A percentile compares a stretch with the other conserved stretches of the same genome.
Evolutionary conservation across 1,139 yeast genomes (phyloP).

Genomic region (Kurtzmaniella quercitrusa): DNA sequence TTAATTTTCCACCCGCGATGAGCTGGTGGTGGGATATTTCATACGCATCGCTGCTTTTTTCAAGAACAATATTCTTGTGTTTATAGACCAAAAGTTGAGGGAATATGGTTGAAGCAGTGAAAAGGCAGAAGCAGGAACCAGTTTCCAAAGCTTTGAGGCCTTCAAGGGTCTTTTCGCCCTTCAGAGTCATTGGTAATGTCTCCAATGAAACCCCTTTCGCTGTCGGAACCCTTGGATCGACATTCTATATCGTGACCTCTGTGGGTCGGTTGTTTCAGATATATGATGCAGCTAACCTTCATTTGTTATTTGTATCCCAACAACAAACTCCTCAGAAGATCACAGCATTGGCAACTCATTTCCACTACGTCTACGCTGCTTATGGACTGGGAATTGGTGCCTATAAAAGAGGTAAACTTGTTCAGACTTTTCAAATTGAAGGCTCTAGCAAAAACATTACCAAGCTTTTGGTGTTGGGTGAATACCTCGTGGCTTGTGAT

Average conservation of each 20-base stretch:
- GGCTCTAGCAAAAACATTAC: conserved; percentile 25
- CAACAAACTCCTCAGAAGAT: conserved; percentile 70
- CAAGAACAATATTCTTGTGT: background rate
- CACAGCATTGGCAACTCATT: conserved; percentile 71
- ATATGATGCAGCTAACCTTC: conserved; percentile 86
- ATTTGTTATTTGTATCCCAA: conserved; percentile 81
- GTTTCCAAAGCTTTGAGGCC: conserved; percentile 9
- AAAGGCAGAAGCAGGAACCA: conserved; percentile 24
- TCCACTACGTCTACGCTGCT: conserved; percentile 80
- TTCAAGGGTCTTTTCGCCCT: conserved; percentile 43
- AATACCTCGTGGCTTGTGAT: conserved; percentile 59
- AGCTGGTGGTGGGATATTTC: too few relatives aligned
- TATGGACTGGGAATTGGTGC: conserved; percentile 71
- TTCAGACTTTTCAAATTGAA: conserved; percentile 37
- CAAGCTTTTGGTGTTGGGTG: conserved; percentile 70
- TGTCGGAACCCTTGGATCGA: conserved; percentile 81
- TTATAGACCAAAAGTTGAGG: background rate
- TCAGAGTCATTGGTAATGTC: conserved; percentile 58
- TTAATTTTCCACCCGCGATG: too few relatives aligned
- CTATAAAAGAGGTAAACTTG: conserved; percentile 78
- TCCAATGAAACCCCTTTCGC: conserved; percentile 82
- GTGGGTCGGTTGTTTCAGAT: conserved; percentile 91
- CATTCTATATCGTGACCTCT: conserved; percentile 83
- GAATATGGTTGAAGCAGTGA: conserved; percentile 27
- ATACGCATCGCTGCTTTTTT: too few relatives aligned